Conservation (phyloP, 1,139 yeast species). For the Tardiomyces blankii region DNA sequence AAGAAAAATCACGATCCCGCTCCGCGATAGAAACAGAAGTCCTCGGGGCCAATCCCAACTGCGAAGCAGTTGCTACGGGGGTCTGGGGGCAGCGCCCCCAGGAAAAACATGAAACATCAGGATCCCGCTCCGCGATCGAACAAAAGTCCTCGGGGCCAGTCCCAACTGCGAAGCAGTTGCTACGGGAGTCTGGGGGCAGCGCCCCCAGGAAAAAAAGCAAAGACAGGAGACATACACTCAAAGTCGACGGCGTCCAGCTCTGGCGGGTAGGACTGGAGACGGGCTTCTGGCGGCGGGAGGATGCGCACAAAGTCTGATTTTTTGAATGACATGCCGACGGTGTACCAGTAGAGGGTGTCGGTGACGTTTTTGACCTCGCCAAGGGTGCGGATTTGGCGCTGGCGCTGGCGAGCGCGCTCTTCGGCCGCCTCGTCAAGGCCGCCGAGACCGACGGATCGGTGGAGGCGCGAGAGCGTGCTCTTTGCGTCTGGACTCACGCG, state of each 20-base stretch:
- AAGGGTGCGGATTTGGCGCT: slow-evolving; percentile 3
- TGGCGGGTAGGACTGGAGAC: slow-evolving; percentile 8
- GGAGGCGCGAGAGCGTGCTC: neutral
- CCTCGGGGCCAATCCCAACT: too few relatives aligned
- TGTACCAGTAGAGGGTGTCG: slow-evolving; percentile 24
- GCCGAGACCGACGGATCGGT: neutral
- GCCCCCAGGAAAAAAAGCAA: too few relatives aligned
- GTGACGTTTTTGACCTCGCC: slow-evolving; percentile 9
- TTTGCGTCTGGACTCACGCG: neutral
- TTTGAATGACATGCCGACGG: slow-evolving; percentile 19
- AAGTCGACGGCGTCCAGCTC: slow-evolving; percentile 12
- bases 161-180: too few relatives aligned
- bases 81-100: too few relatives aligned
- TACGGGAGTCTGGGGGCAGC: too few relatives aligned
- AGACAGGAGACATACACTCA: slow-evolving; percentile 2
- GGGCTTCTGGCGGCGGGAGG: slow-evolving; percentile 16
- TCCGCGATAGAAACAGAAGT: too few relatives aligned
- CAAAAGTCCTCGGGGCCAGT: too few relatives aligned
- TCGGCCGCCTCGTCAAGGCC: neutral
- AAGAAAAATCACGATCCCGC: too few relatives aligned
- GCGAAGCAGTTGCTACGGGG: too few relatives aligned
- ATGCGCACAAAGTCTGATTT: slow-evolving; percentile 24
- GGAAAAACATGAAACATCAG: too few relatives aligned
- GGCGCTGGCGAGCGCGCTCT: slow-evolving; percentile 2
- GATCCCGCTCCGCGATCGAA: too few relatives aligned